Evolutionary conservation across 1,284 basidiomycete genomes (phyloP), one percentile per base, ranked within the genome.

Genomic region (Malassezia sp.): DNA sequence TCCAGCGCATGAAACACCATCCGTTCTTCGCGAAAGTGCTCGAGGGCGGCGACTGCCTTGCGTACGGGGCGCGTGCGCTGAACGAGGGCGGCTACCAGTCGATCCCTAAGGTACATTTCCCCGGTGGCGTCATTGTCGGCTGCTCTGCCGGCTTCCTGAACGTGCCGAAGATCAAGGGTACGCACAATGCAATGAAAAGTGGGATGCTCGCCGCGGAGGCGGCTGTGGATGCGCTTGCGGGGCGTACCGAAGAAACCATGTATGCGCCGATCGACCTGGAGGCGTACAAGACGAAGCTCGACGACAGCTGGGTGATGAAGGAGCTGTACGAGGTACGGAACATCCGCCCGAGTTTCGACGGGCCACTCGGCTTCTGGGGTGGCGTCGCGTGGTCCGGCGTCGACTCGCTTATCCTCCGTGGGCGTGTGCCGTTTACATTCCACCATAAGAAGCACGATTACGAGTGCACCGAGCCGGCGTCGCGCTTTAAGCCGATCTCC

Each of bases 141-240:
- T 96, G 91, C 73, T 84, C 88, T 0, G 91, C 91, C 0, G 93
- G 72, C 38, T 91, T 97, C 73, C 78, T 97, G 49, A 97, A 97
- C 73, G 80, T 95, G 12, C 84, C 90, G 30, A 97, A 96, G 75
- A 97, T 97, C 74, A 97, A 97, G 72, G 91, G 91, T n/a, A 93
- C 90, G 0, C 93, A 97, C 72, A 96, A 91, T 53, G 90, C 91
- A n/a, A 96, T 97, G 91, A 93, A 96, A 76, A 86, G 83, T 34
- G 91, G 91, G 17, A 96, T 96, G 82, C 76, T 96, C 17, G 91
- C 90, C 27, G 93, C 87, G 2, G 91, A 97, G 71, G 77, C 84
- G 0, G 85, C 85, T 0, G 87, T 78, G 60, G 77, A 81, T 7
- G 79, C 79, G 2, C 73, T 90, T 53, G 60, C 69, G 3, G 58